Evolutionary conservation across 2,329 filamentous ascomycete genomes (phyloP).

Genomic region (Penicillium concentricum): DNA sequence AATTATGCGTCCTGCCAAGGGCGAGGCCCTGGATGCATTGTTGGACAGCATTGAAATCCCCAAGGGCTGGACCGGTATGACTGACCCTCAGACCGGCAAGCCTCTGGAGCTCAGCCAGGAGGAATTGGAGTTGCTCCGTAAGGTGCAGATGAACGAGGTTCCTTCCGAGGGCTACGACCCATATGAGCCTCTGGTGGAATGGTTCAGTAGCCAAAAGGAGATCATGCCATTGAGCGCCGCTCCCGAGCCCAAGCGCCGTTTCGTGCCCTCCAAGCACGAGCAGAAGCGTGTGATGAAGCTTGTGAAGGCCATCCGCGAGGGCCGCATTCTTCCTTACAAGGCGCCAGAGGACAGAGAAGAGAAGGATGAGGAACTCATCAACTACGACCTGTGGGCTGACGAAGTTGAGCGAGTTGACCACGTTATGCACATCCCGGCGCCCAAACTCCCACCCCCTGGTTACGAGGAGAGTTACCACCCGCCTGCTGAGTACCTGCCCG

Average conservation of each 20-base stretch:
- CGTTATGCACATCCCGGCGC: slow-evolving; percentile 90
- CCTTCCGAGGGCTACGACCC: slow-evolving; percentile 87
- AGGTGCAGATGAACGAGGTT: slow-evolving; percentile 84
- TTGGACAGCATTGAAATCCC: slow-evolving; percentile 96
- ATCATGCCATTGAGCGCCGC: slow-evolving; percentile 93
- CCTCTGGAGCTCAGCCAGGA: slow-evolving; percentile 83
- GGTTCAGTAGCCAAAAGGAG: slow-evolving; percentile 87
- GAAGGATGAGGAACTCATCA: slow-evolving; percentile 67
- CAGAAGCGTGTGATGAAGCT: slow-evolving; percentile 96
- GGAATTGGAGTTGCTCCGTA: slow-evolving; percentile 82
- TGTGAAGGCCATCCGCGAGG: slow-evolving; percentile 91
- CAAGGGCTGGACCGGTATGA: slow-evolving; percentile 95
- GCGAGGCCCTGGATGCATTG: slow-evolving; percentile 87
- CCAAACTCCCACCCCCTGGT: slow-evolving; percentile 87
- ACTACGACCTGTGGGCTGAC: slow-evolving; percentile 93
- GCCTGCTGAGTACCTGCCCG: slow-evolving; percentile 88
- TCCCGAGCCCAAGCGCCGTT: slow-evolving; percentile 92
- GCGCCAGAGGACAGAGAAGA: slow-evolving; percentile 72
- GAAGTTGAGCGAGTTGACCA: slow-evolving; percentile 80
- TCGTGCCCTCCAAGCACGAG: slow-evolving; percentile 95
- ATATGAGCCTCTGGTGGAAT: slow-evolving; percentile 91
- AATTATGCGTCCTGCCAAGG: slow-evolving; percentile 92
- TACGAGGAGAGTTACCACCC: slow-evolving; percentile 98
- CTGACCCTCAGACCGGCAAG: slow-evolving; percentile 90
- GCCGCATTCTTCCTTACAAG: slow-evolving; percentile 87